Percentiles rank a stretch among this genome's conserved stretches.
phyloP scores from a whole-genome alignment of 2,329 filamentous ascomycete genomes.

The Fusarium palustre region DNA sequence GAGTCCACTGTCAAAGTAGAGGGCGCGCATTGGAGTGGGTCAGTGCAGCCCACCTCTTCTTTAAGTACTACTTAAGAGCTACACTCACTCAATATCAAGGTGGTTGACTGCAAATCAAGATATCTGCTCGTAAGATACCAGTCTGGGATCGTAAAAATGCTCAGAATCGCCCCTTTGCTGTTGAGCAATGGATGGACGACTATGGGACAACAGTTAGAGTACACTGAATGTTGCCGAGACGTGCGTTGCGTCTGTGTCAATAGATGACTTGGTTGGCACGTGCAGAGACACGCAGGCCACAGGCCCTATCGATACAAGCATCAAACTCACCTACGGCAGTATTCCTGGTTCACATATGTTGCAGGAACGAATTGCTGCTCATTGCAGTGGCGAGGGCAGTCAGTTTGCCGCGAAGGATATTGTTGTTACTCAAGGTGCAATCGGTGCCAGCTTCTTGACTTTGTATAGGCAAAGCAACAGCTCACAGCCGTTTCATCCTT shows the following conservation, averaged over 20 bases:
- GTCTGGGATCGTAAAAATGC: constrained; percentile 55
- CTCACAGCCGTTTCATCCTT: not conserved
- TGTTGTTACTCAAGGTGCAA: constrained; percentile 82
- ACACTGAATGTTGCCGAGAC: constrained; percentile 81
- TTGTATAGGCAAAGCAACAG: not conserved
- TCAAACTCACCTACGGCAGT: constrained; percentile 76
- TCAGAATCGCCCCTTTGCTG: constrained; percentile 69
- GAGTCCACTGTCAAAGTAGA: not conserved
- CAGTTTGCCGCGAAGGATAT: constrained; percentile 69
- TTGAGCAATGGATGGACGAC: constrained; percentile 78
- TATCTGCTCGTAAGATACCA: not conserved
- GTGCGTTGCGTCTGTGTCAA: constrained; percentile 78
- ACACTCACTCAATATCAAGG: not conserved
- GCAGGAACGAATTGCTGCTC: constrained; percentile 71
- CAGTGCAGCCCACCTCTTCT: not conserved
- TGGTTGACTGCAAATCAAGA: not conserved
- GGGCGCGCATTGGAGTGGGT: not conserved
- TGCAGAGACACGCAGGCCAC: constrained; percentile 63
- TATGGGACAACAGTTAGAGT: constrained; percentile 67
- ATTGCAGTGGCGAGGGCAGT: constrained; percentile 70
- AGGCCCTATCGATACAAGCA: constrained; percentile 61
- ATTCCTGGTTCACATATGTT: constrained; percentile 76
- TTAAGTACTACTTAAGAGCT: not conserved
- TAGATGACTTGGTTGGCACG: constrained; percentile 73
- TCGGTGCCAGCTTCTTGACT: constrained; percentile 84